Conservation (phyloP, 441 rosid genomes). For the Breynia disticha region DNA sequence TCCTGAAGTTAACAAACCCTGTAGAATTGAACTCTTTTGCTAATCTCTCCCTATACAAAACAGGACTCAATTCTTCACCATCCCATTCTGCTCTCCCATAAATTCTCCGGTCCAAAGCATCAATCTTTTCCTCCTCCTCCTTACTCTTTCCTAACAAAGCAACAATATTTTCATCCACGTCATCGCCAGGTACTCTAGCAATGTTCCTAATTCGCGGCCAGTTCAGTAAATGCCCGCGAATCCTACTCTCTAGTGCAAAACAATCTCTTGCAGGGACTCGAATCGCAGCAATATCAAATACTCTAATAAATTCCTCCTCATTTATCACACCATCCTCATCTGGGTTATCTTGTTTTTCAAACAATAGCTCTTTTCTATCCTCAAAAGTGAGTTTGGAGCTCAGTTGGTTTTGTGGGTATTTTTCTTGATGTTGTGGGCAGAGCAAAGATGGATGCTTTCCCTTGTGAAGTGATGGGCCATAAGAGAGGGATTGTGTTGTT, state of each 20-base stretch:
- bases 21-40: constrained; percentile 51
- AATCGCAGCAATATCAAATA: constrained; percentile 56
- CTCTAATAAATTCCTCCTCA: constrained; percentile 51
- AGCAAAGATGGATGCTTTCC: constrained; percentile 30
- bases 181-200: constrained; percentile 79
- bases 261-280: constrained; percentile 69
- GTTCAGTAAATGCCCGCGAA: constrained; percentile 88
- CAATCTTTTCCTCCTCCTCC: constrained; percentile 24
- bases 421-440: not conserved
- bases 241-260: constrained; percentile 59
- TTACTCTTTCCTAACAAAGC: constrained; percentile 24
- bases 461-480: constrained; percentile 72
- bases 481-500: constrained; percentile 24
- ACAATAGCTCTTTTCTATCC: not conserved
- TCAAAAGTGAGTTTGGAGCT: not conserved
- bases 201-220: constrained; percentile 84
- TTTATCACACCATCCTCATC: constrained; percentile 17
- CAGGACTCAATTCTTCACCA: constrained; percentile 43
- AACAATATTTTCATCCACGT: constrained; percentile 39
- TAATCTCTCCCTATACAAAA: constrained; percentile 63
- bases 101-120: constrained; percentile 36
- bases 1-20: constrained; percentile 64
- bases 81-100: constrained; percentile 41
- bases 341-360: constrained; percentile 8
- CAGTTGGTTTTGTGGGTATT: not conserved